Percentiles rank a stretch among this genome's conserved stretches.
phyloP scores from a whole-genome alignment of 306 rosid genomes.

The Ormosia emarginata region DNA sequence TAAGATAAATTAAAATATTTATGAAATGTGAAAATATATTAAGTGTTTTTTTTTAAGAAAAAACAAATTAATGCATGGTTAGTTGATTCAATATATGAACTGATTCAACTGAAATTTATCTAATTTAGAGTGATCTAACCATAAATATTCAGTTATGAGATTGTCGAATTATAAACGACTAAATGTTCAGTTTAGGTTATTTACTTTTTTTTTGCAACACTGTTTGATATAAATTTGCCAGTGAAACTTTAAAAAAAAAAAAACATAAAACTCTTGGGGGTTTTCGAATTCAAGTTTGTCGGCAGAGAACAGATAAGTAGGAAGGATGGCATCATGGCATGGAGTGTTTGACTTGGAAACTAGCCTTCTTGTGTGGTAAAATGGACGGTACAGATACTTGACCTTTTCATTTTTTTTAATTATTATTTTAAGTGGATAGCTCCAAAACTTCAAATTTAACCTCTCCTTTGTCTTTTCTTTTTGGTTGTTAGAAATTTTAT shows the following conservation, averaged over 20 bases:
- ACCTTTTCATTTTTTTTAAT: background rate
- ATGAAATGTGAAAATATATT: too few species aligned
- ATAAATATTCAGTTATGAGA: too few species aligned
- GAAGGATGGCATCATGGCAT: background rate
- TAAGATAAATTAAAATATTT: too few species aligned
- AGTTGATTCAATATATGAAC: too few species aligned
- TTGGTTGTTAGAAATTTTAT: background rate
- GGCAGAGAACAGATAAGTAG: background rate
- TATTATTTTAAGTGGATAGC: background rate
- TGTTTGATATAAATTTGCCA: background rate
- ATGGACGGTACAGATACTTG: background rate
- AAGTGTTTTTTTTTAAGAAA: too few species aligned
- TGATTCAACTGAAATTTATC: too few species aligned
- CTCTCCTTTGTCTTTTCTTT: background rate
- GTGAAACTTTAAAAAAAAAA: too few species aligned
- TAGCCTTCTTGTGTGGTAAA: background rate
- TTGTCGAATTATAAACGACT: too few species aligned
- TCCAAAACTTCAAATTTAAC: background rate
- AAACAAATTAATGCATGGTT: too few species aligned
- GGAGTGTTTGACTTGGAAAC: background rate
- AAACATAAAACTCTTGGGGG: background rate
- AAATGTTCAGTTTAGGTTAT: too few species aligned
- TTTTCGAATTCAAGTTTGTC: constrained; percentile 12
- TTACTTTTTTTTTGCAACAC: too few species aligned
- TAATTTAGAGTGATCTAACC: too few species aligned